Base-by-base conservation (phyloP, 768 basidiomycete genomes). In the Kwoniella botswanensis region DNA sequence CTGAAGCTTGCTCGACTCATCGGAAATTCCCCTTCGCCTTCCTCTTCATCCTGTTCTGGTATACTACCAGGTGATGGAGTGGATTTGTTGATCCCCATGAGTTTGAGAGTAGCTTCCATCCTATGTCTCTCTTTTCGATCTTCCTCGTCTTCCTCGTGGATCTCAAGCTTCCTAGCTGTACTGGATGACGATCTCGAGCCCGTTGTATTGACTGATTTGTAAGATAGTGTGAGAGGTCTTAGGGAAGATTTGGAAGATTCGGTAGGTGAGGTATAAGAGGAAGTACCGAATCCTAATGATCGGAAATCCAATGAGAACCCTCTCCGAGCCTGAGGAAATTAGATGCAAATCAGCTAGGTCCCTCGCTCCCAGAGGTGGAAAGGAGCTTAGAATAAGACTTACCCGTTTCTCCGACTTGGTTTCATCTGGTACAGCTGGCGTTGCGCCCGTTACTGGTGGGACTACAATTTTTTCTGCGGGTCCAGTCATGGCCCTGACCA, bases 81-180 rank as follows among this genome's bases (percentile, higher is more conserved):
- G 4, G 44, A 55, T n/a, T 63, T 35, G n/a, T 76, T 89, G 71
- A 96, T 93, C 4, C 96, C 96, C 91, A 95, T 93, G 35, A 96
- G 85, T 82, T 93, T 93, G 92, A 98, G 92, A 29, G 93, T 93
- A 17, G 93, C 93, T 73, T 91, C 87, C 65, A 98, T 86, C 17
- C 94, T 88, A 81, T 94, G 94, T 66, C 95, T 87, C 84, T 96
- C 94, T 72, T 87, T 88, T 50, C 89, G 87, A 79, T 97, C 94
- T 71, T 98, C 93, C 70, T 98, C 96, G 77, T 98, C 95, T 83
- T 98, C 95, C 6, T 70, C 80, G 21, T 79, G 86, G 1, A 90
- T 93, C 70, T 95, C 93, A 46, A 95, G 84, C 82, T 94, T 93
- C 63, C 93, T 88, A 29, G 88, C 92, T 70, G 74, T 58, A 56